Conservation (phyloP, 73 alveolate species). For the Loxodes magnus region DNA sequence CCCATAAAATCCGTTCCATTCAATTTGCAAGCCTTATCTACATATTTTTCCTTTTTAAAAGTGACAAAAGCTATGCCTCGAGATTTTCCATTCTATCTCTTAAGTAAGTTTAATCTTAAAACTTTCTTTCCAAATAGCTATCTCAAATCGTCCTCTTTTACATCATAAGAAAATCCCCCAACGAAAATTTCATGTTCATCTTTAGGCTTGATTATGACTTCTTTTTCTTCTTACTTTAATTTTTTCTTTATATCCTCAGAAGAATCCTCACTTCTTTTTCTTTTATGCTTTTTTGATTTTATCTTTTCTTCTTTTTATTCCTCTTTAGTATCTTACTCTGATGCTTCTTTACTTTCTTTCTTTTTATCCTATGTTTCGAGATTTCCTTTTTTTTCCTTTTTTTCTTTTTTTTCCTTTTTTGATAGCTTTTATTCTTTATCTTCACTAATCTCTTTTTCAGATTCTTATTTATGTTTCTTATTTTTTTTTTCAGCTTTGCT, state of each 20-base stretch:
- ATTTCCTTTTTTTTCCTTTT: background rate
- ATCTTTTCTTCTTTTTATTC: too few relatives aligned
- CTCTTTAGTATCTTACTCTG: too few relatives aligned
- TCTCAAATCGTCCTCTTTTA: background rate
- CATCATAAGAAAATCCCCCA: background rate
- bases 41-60: background rate
- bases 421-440: background rate
- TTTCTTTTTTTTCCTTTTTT: background rate
- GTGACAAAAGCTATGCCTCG: background rate
- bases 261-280: background rate
- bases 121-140: background rate
- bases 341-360: too few relatives aligned
- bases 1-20: background rate
- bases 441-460: background rate
- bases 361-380: background rate
- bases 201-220: background rate
- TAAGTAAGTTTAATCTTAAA: background rate
- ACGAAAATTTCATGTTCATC: background rate
- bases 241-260: background rate
- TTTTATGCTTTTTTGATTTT: too few relatives aligned
- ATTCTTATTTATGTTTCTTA: background rate
- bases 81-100: background rate
- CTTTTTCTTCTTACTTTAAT: background rate
- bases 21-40: constrained; percentile 4
- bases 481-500: background rate